These are phyloP conservation scores for Russula earlei DNA, from an alignment of 768 basidiomycete genomes.

Conservation along the genomic window DNA sequence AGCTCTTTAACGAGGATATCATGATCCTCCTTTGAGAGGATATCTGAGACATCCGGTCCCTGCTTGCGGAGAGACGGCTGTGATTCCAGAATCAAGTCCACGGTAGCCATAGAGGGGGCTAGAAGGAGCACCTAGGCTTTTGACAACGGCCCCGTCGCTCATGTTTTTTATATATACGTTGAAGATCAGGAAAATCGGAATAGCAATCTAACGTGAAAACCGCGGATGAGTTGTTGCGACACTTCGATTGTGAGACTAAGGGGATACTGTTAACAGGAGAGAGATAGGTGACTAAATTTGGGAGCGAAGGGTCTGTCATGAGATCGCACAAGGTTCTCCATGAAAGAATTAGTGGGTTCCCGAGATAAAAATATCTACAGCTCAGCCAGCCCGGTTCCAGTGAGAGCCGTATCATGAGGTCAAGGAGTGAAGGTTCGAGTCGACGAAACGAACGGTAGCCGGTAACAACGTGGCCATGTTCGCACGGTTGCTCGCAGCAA, in stretches of 20 bases:
- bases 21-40: conserved; percentile 25
- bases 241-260: too few relatives aligned
- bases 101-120: not conserved
- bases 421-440: too few relatives aligned
- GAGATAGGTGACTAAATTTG: not conserved
- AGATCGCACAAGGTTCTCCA: too few relatives aligned
- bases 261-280: too few relatives aligned
- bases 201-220: not conserved
- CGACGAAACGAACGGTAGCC: too few relatives aligned
- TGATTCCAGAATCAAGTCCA: not conserved
- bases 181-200: too few relatives aligned
- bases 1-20: conserved; percentile 28
- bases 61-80: not conserved
- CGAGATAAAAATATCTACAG: too few relatives aligned
- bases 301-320: not conserved
- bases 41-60: not conserved
- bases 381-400: too few relatives aligned
- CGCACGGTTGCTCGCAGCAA: too few relatives aligned
- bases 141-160: not conserved
- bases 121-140: not conserved
- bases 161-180: not conserved
- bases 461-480: not conserved
- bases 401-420: too few relatives aligned
- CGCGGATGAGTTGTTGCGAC: not conserved
- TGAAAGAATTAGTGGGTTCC: too few relatives aligned